Conservation (phyloP, 106 monocot genomes). For the Amphibolis antarctica region DNA sequence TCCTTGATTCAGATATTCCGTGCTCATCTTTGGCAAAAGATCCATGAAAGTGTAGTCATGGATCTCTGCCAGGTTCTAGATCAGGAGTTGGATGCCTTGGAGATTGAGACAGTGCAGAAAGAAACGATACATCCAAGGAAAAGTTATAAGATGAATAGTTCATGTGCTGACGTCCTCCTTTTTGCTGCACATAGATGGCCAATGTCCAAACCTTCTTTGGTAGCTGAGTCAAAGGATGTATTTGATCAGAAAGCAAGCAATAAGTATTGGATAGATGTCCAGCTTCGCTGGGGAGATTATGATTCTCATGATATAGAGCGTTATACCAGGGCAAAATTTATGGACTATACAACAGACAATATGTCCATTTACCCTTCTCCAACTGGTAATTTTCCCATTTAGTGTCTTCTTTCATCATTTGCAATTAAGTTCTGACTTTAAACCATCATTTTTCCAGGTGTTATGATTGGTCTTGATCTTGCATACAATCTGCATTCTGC, state of each 20-base stretch:
- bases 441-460: conserved; percentile 31
- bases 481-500: conserved; percentile 99
- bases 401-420: neutral
- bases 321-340: conserved; percentile 97
- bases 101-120: conserved; percentile 99
- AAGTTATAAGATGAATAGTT: conserved; percentile 99
- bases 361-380: conserved; percentile 99
- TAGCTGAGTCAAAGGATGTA: conserved; percentile 95
- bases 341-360: conserved; percentile 99
- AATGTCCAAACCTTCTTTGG: conserved; percentile 98
- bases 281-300: conserved; percentile 98
- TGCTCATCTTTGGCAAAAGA: conserved; percentile 99
- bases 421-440: neutral
- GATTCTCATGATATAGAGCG: conserved; percentile 99
- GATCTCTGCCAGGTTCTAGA: conserved; percentile 99
- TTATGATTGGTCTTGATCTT: conserved; percentile 96
- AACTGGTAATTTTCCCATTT: conserved; percentile 44
- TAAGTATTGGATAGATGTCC: conserved; percentile 99
- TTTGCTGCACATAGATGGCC: conserved; percentile 99
- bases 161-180: conserved; percentile 92
- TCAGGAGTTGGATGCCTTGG: conserved; percentile 93
- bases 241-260: conserved; percentile 99
- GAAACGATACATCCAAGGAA: conserved; percentile 99
- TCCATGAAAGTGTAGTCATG: conserved; percentile 99
- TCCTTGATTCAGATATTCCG: conserved; percentile 99